Conservation (phyloP, 768 basidiomycete species). For the Xerocomus spinulosus region DNA sequence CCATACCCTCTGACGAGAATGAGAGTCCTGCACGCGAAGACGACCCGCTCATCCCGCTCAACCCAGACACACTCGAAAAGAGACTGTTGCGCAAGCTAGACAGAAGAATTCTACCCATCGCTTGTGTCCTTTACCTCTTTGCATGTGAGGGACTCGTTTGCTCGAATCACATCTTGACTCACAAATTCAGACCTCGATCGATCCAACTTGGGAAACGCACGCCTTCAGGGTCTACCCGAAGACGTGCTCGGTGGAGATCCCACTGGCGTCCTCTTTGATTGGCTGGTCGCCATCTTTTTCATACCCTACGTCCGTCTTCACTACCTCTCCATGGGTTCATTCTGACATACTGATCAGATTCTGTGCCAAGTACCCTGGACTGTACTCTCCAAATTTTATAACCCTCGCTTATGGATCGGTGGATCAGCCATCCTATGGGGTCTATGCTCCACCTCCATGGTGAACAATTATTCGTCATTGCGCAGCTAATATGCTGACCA, state of each 20-base stretch:
- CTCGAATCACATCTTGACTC: too few relatives aligned
- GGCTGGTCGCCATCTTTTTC: constrained; percentile 74
- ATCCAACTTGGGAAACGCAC: constrained; percentile 75
- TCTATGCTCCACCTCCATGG: constrained; percentile 66
- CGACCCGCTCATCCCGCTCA: constrained; percentile 18
- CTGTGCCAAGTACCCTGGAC: constrained; percentile 67
- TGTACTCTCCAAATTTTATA: constrained; percentile 60
- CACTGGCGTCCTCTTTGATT: constrained; percentile 67
- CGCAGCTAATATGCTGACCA: background rate
- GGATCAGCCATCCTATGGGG: constrained; percentile 70
- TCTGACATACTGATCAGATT: constrained; percentile 40
- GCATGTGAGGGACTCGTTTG: constrained; percentile 49
- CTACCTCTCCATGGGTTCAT: background rate
- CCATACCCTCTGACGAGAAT: constrained; percentile 2
- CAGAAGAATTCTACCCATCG: constrained; percentile 60
- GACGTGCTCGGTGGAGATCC: constrained; percentile 66
- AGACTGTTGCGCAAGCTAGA: constrained; percentile 63
- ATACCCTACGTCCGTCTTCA: constrained; percentile 60
- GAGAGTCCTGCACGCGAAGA: too few relatives aligned
- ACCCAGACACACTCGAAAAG: constrained; percentile 38
- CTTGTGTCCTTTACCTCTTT: constrained; percentile 71
- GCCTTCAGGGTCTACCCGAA: constrained; percentile 63
- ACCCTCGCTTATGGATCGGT: constrained; percentile 69
- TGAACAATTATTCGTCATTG: constrained; percentile 16
- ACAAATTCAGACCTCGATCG: constrained; percentile 72